phyloP scores from a whole-genome alignment of 2,329 filamentous ascomycete species.

The Didymellaceae sp. region DNA sequence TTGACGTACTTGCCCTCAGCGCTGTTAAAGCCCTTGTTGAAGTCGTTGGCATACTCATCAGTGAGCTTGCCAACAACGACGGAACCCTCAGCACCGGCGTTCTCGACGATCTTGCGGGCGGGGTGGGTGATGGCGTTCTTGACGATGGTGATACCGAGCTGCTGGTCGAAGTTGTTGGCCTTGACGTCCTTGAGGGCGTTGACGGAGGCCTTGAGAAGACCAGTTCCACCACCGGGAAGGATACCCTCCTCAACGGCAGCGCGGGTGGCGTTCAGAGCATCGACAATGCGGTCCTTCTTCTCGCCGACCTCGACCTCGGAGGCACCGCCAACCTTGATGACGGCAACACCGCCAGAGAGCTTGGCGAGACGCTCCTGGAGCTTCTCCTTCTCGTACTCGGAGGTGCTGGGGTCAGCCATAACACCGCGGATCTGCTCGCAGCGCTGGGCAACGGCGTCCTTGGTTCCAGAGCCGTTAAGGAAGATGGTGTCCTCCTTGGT shows the following conservation, averaged over 20 bases:
- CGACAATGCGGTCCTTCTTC: conserved; percentile 99
- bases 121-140: conserved; percentile 98
- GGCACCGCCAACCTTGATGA: conserved; percentile 98
- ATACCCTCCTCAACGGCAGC: conserved; percentile 99
- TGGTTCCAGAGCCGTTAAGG: conserved; percentile 94
- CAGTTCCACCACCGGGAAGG: conserved; percentile 96
- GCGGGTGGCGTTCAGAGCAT: conserved; percentile 96
- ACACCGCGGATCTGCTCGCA: conserved; percentile 99
- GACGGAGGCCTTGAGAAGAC: conserved; percentile 93
- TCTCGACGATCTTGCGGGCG: conserved; percentile 95
- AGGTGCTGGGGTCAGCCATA: conserved; percentile 90
- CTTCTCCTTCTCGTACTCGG: conserved; percentile 99
- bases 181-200: conserved; percentile 86
- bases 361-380: conserved; percentile 99
- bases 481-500: conserved; percentile 99
- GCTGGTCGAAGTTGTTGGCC: conserved; percentile 96
- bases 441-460: conserved; percentile 90
- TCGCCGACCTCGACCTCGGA: conserved; percentile 99
- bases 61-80: conserved; percentile 98
- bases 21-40: conserved; percentile 98
- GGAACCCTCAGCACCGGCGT: conserved; percentile 92
- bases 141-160: conserved; percentile 96
- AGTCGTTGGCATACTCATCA: conserved; percentile 88
- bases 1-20: conserved; percentile 97
- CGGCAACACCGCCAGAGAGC: conserved; percentile 97